Percentiles rank a stretch among this genome's conserved stretches.
These are phyloP conservation scores for Cyclospora cayetanensis DNA, from an alignment of 169 alveolate species.

Conservation along the genomic window DNA sequence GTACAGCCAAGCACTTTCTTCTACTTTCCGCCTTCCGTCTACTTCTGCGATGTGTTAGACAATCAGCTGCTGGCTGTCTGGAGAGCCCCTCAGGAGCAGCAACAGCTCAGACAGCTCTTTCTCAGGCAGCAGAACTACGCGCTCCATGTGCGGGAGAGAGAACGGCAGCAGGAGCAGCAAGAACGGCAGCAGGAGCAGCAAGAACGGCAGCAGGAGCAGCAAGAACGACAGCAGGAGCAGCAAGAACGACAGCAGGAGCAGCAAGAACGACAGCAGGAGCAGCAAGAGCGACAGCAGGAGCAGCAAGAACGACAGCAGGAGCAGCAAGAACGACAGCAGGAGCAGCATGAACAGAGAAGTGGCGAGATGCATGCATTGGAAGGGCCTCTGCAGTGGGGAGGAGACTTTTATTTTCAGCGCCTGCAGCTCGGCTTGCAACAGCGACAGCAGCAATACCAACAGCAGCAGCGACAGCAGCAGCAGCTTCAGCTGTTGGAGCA, in stretches of 20 bases:
- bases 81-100: background rate
- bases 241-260: background rate
- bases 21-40: background rate
- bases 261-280: background rate
- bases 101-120: background rate
- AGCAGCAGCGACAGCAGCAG: background rate
- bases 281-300: background rate
- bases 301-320: constrained; percentile 2
- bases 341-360: background rate
- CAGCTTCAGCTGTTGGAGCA: background rate
- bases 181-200: background rate
- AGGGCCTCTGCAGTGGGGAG: background rate
- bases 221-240: constrained; percentile 2
- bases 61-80: background rate
- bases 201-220: too few relatives aligned
- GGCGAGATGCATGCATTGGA: background rate
- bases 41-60: background rate
- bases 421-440: background rate
- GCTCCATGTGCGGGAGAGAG: background rate
- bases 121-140: background rate
- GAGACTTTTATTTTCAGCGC: background rate
- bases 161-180: constrained; percentile 24
- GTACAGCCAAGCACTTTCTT: background rate
- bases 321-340: too few relatives aligned
- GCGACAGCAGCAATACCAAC: background rate